Evolutionary conservation across 1,139 yeast species (phyloP).

Genomic region (Kluyveromyces marxianus): DNA sequence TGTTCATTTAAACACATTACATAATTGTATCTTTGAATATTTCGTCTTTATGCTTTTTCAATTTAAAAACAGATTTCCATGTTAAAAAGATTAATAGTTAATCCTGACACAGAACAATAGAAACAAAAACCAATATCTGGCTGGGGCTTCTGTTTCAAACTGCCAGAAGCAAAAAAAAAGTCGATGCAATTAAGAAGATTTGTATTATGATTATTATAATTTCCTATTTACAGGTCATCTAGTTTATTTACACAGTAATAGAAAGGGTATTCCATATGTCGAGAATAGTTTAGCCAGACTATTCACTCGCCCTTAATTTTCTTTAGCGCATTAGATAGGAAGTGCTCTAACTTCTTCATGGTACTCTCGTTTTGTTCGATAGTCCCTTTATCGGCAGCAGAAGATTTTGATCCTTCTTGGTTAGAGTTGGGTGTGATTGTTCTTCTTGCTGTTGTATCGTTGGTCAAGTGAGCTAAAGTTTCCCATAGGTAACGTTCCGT

Average conservation of each 20-base stretch:
- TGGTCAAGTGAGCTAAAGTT: conserved; percentile 85
- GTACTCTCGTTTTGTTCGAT: conserved; percentile 48
- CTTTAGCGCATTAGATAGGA: conserved; percentile 57
- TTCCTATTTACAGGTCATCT: no score
- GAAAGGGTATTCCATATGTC: no score
- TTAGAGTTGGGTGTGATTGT: conserved; percentile 31
- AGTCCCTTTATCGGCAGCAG: conserved; percentile 25
- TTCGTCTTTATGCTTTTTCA: background rate
- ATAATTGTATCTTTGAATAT: no score
- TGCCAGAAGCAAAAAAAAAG: no score
- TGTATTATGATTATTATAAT: no score
- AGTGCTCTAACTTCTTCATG: conserved; percentile 53
- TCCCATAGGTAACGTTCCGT: conserved; percentile 88
- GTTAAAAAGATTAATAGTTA: background rate
- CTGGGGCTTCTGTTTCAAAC: no score
- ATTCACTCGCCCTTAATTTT: conserved; percentile 34
- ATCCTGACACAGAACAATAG: background rate
- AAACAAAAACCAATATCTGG: no score
- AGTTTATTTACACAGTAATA: no score
- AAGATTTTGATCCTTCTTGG: conserved; percentile 31
- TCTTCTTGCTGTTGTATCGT: conserved; percentile 72
- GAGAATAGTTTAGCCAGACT: no score
- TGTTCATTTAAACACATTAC: no score
- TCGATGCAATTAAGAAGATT: no score
- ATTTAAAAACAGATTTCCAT: background rate